Evolutionary conservation across 345 rosid species (phyloP), one percentile per base, ranked within the genome.

Genomic region (Microthlaspi erraticum): DNA sequence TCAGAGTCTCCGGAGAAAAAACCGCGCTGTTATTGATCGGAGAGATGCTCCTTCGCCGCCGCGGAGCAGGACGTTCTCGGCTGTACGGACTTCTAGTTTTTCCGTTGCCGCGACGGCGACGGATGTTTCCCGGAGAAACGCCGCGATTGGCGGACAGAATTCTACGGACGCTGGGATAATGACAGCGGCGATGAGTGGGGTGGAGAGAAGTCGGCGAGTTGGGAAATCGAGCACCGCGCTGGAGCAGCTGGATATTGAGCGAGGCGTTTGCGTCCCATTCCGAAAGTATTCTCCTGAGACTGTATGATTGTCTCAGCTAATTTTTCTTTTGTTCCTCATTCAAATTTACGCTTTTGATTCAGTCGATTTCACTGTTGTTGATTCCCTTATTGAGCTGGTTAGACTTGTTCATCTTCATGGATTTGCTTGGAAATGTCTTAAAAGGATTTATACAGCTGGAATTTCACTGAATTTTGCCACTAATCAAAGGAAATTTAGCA

Each of bases 251-350:
- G 98, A 93, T 79, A 86, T 93, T 74, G 98, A 93, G 74, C 89
- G 98, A 71, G 97, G 98, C 67, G 98, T 93, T 31, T 93, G 98
- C 76, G 80, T 90, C 62, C 97, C 98, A 1, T 93, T 93, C 82
- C 87, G 98, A 86, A 93, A 93, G 87, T 93, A 93, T 78, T 67
- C 97, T 63, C 97, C 97, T 42, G 93, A 88, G 78, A 87, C 87
- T 44, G 98, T 93, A 90, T 72, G 91, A 72, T 75, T 44, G 39
- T 17, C 10, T 54, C 64, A 49, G 37, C 46, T 26, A 39, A 57
- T 68, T 58, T 14, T 53, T 26, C 5, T 19, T 68, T 74, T 12
- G 11, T 71, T 76, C 67, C 18, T 37, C 19, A 11, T 29, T 51
- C 38, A 9, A 26, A 26, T 14, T 42, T 13, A 13, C n/a, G 29